Evolutionary conservation across 148 eudicot genomes (phyloP), one percentile per base, ranked within the genome.

Genomic region (Vaccinium darrowii): DNA sequence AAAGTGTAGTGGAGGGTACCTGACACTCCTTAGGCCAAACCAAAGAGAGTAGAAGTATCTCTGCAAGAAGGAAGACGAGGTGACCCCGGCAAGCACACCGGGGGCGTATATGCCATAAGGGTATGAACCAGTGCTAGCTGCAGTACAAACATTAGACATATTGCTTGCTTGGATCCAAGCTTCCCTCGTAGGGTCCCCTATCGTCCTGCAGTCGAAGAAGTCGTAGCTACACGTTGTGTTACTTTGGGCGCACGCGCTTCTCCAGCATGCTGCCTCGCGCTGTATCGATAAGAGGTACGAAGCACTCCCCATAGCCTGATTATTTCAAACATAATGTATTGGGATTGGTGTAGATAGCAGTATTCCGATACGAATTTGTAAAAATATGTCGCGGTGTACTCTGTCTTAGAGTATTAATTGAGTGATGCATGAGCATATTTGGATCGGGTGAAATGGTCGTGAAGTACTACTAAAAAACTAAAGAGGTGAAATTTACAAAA

Each of bases 251-350:
- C 98, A 94, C 3, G 65, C 87, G 25, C 83, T 84, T 76, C 86
- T 89, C 98, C 98, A 94, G 77, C 98, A 94, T 15, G 88, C 89
- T 87, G 92, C 95, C 89, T 90, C 90, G 25, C 98, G 84, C 85
- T 94, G 95, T 14, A 94, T 79, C 9, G 98, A 87, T 71, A 92
- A 65, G 30, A 94, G 93, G 81, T 94, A 93, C 94, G 93, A 93
- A 82, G 87, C 90, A 85, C 95, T 90, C 78, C 98, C 98, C 90
- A 92, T 80, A 60, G 91, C 92, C 95, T 94, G 75, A 65, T 33
- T 2, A 33, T 86, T 4, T 15, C 77, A 73, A 73, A 33, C 11
- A 15, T 39, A 14, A 27, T 30, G 47, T 5, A 65, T 6, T 71
- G 47, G 16, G 7, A 71, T 71, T 33, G 71, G 10, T 65, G 23